Evolutionary conservation across 2,329 filamentous ascomycete species (phyloP), one percentile per base, ranked within the genome.

Genomic region (Talaromyces verruculosus): DNA sequence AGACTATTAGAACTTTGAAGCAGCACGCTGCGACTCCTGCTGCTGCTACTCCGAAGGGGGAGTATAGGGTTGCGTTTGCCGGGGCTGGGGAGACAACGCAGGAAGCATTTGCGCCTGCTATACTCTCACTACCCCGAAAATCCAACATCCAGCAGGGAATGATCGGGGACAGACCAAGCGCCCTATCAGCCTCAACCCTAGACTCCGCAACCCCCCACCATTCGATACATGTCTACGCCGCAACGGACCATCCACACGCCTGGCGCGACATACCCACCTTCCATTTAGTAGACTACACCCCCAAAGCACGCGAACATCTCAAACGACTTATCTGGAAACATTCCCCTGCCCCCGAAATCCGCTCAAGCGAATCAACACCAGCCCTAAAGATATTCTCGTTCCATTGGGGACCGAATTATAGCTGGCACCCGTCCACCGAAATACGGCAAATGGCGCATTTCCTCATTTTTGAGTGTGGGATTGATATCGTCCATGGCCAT

Each of bases 391-490:
- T 80, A 13, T 78, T 78, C 68, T 78, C 75, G 0, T 69, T 80
- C 3, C 78, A 80, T 65, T 80, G 78, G 78, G 78, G 78, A 0
- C 76, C 78, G 1, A 80, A 80, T 59, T 80, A 80, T 67, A 39
- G 65, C 0, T 80, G 78, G 78, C 68, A 71, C 10, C 77, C 78
- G 0, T 67, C 70, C 1, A 66, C 67, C 1, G 67, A 73, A 19
- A 79, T 79, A 43, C 70, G 70, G 1, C 68, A 70, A 5, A 67
- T 79, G 13, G 78, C 78, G 17, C 78, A 76, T 65, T 80, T 78
- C 63, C 67, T 80, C 19, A 71, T 80, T 55, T 77, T 80, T 58
- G 78, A 79, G 68, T 79, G 78, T 58, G 78, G 69, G 2, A 74
- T 80, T 4, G 78, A 80, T 69, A 75, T 80, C 49, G 71, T 80